These are phyloP conservation scores for Fonsecaea multimorphosa DNA, from an alignment of 2,329 filamentous ascomycete species.

Conservation along the genomic window DNA sequence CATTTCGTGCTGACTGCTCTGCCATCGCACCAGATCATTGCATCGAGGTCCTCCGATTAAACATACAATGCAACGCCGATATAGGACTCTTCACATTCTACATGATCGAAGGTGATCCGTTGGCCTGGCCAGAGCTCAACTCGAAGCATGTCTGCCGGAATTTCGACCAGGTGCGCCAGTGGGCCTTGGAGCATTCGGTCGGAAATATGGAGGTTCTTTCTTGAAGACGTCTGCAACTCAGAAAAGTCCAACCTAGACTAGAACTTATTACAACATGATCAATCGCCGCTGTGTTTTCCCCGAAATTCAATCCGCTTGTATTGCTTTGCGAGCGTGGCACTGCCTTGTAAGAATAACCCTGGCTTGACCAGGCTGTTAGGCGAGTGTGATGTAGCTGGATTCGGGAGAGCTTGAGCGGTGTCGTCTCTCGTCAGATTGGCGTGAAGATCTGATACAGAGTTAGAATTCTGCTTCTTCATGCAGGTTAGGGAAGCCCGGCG, in stretches of 20 bases:
- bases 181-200: slow-evolving; percentile 61
- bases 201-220: slow-evolving; percentile 25
- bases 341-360: too few relatives aligned
- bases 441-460: too few relatives aligned
- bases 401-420: background rate
- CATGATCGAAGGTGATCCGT: slow-evolving; percentile 48
- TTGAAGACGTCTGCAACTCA: background rate
- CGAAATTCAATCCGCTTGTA: background rate
- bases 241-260: background rate
- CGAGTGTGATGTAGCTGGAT: too few relatives aligned
- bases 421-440: background rate
- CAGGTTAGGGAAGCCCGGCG: too few relatives aligned
- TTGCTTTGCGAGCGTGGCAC: too few relatives aligned
- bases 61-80: slow-evolving; percentile 63
- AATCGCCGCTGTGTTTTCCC: background rate
- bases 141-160: slow-evolving; percentile 62
- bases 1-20: background rate
- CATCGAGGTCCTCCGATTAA: slow-evolving; percentile 60
- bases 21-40: slow-evolving; percentile 55
- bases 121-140: slow-evolving; percentile 62
- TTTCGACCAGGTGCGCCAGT: slow-evolving; percentile 59
- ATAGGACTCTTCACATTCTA: slow-evolving; percentile 63
- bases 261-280: background rate
- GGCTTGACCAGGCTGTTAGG: background rate
- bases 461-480: too few relatives aligned